phyloP scores from a whole-genome alignment of 306 rosid genomes.

The Datisca glomerata region DNA sequence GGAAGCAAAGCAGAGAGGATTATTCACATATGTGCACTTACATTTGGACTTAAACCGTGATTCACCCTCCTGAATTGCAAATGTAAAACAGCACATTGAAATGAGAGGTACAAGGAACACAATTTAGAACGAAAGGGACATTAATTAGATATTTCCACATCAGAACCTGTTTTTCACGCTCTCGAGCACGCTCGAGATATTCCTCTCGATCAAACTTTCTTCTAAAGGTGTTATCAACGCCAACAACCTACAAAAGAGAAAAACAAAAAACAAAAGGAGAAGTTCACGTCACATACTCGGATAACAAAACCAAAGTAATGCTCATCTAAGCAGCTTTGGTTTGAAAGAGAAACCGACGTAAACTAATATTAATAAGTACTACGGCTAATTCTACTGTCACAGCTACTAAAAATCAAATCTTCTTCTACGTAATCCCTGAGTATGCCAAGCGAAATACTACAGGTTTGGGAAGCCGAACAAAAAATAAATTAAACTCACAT shows the following conservation, averaged over 20 bases:
- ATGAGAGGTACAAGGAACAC: constrained; percentile 3
- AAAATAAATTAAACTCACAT: constrained; percentile 33
- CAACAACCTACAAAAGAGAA: constrained; percentile 36
- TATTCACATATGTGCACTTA: constrained; percentile 8
- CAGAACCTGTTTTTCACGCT: constrained; percentile 77
- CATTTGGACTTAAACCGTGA: constrained; percentile 49
- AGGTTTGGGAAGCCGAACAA: neutral
- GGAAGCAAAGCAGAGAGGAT: neutral
- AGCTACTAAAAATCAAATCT: no score
- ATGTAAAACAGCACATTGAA: constrained; percentile 5
- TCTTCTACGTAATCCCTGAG: no score
- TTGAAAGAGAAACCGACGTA: no score
- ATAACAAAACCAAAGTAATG: neutral
- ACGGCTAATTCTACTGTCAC: no score
- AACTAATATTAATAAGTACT: no score
- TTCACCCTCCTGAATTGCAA: constrained; percentile 7
- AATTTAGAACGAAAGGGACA: neutral
- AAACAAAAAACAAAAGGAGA: neutral
- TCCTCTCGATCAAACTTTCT: constrained; percentile 94
- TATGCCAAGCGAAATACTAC: neutral
- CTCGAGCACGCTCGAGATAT: constrained; percentile 85
- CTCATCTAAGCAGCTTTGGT: no score
- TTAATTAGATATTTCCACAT: neutral
- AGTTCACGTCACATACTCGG: neutral
- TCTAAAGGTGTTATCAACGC: constrained; percentile 87